phyloP scores from a whole-genome alignment of 495 filamentous ascomycete species.

The Monascus purpureus region DNA sequence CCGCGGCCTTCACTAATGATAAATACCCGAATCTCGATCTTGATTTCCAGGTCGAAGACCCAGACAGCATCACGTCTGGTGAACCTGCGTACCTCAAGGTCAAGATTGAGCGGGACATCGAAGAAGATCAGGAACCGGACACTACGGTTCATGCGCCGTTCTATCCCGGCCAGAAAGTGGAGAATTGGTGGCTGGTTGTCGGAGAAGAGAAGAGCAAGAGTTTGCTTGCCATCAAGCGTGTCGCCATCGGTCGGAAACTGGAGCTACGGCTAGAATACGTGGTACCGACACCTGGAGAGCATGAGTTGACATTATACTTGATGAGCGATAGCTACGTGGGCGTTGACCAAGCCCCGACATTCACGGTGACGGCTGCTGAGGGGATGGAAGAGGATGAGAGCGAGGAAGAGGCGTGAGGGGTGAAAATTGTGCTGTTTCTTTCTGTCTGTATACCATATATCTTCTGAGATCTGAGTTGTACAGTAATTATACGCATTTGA shows the following conservation, averaged over 20 bases:
- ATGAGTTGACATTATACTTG: slow-evolving; percentile 80
- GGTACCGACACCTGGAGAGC: slow-evolving; percentile 68
- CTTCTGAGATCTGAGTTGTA: no score
- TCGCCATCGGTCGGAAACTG: slow-evolving; percentile 68
- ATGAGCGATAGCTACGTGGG: slow-evolving; percentile 98
- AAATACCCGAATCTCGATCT: slow-evolving; percentile 92
- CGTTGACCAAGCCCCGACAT: slow-evolving; percentile 88
- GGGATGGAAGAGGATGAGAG: slow-evolving; percentile 92
- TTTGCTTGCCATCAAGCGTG: slow-evolving; percentile 82
- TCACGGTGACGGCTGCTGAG: slow-evolving; percentile 73
- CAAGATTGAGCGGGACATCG: slow-evolving; percentile 72
- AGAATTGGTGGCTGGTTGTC: slow-evolving; percentile 96
- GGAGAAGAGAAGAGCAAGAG: slow-evolving; percentile 76
- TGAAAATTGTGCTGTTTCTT: slow-evolving; percentile 10
- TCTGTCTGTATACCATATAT: slow-evolving; percentile 7
- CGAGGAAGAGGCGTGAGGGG: slow-evolving; percentile 62
- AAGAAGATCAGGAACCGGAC: slow-evolving; percentile 62
- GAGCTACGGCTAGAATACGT: slow-evolving; percentile 77
- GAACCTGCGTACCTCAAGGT: slow-evolving; percentile 74
- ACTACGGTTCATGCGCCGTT: slow-evolving; percentile 89
- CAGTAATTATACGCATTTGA: slow-evolving; percentile 11
- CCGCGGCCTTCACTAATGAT: slow-evolving; percentile 90
- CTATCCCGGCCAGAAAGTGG: slow-evolving; percentile 84
- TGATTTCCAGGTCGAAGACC: slow-evolving; percentile 73
- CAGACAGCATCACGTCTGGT: slow-evolving; percentile 63